Base-by-base conservation (phyloP, 495 filamentous ascomycete species). In the Mytilinidion resinicola region DNA sequence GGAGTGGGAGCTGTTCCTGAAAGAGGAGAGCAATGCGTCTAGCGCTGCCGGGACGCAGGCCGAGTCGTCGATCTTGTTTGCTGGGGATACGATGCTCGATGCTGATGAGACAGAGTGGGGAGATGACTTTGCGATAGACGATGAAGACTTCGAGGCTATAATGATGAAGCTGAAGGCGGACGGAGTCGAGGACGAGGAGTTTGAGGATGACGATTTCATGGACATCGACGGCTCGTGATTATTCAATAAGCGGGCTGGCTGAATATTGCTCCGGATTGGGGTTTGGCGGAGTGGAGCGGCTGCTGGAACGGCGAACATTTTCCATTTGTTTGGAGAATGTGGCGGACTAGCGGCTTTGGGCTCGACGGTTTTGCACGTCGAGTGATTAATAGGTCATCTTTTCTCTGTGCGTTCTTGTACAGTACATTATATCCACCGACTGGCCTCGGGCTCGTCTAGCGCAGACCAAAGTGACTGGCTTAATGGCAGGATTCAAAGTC, bases 41-140 rank as follows among this genome's bases (percentile, higher is more conserved):
- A 20, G 42, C 14, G 8, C 42, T 9, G 42, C 8, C 42, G 15
- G 9, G 42, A 46, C 15, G 42, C 8, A 15, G 42, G n/a, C 42
- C 8, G 20, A 46, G 25, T 30, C 25, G 25, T 30, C 25, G 25
- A 30, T 30, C 25, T 30, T 30, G 25, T 30, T 30, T 30, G 25
- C 25, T 20, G 42, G 42, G 42, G 46, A 49, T 20, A 21, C 46
- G 17, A 49, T 49, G 46, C 17, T 49, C 19, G 46, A 49, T 49
- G 46, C 46, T 19, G 46, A 19, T 7, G 46, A 25, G 15, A 49
- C 46, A 11, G 17, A 49, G 7, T 49, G 46, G 46, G 46, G 39
- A 17, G 39, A 17, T 42, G 39, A 42, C 12, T 42, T 42, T 42
- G 39, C 25, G 25, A 30, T 30, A 6, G 25, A 30, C 25, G 25